Evolutionary conservation across 495 filamentous ascomycete genomes (phyloP), one percentile per base, ranked within the genome.

Genomic region (Margaritispora aquatica): DNA sequence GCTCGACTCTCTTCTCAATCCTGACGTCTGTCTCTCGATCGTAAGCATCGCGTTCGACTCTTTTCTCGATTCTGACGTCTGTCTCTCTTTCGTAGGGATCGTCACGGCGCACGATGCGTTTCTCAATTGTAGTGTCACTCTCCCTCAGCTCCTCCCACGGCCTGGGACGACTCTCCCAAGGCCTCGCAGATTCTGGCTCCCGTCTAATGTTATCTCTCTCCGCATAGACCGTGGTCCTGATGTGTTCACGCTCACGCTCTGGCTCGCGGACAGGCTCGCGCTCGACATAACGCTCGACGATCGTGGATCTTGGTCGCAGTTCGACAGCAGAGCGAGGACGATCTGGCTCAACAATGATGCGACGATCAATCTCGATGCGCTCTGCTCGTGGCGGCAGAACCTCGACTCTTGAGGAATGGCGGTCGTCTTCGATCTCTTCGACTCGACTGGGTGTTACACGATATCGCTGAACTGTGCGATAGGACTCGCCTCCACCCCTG

Each of bases 11-110:
- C 2, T 77, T 73, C 64, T 80, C 77, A 22, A 81, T 65, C 38
- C 63, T 67, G 23, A 78, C 59, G 19, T 80, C 77, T 15, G 81
- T 81, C 55, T 86, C 83, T 65, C 81, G 81, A 68, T 80, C 77
- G 29, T 66, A 68, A 21, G 68, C 66, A 9, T 80, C 72, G 11
- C 61, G 61, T 19, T 63, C 60, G 2, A 27, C 50, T 34, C 38
- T 55, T 2, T 77, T 73, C 64, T 80, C 77, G 20, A 81, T 66
- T 36, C 63, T 67, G 26, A 78, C 59, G 69, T 84, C 86, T 60
- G 74, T 78, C 68, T 85, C 82, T 21, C 86, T 66, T 44, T 83
- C 81, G 24, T 63, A 66, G 26, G 66, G 66, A 11, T 79, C 72
- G 7, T 75, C 74, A 1, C 56, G 55, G 22, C 59, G 59, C 19